These are phyloP conservation scores for Boletellus deceptivus DNA, from an alignment of 1,284 basidiomycete genomes.

Conservation along the genomic window DNA sequence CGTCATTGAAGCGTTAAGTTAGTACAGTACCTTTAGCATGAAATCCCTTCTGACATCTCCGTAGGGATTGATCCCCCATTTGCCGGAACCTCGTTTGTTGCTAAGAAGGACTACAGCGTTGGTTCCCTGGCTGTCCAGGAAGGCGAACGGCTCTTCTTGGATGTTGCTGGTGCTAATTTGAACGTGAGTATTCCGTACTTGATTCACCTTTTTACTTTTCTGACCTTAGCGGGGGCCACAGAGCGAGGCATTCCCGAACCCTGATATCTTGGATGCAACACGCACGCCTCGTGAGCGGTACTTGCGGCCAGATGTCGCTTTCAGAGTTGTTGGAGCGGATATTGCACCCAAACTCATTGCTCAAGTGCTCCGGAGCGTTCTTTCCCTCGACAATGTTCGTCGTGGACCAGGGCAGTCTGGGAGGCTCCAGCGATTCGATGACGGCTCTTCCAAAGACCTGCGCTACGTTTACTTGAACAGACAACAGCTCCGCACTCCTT, in stretches of 20 bases:
- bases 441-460: constrained; percentile 32
- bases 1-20: constrained; percentile 67
- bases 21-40: constrained; percentile 27
- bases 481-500: constrained; percentile 44
- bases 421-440: constrained; percentile 44
- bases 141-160: constrained; percentile 55
- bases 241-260: constrained; percentile 50
- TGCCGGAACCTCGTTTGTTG: constrained; percentile 37
- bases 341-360: constrained; percentile 54
- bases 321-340: constrained; percentile 55
- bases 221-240: constrained; percentile 19
- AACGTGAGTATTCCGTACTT: constrained; percentile 40
- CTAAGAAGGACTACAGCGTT: constrained; percentile 43
- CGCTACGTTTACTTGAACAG: constrained; percentile 46
- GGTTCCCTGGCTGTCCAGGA: constrained; percentile 43
- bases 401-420: constrained; percentile 57
- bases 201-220: neutral
- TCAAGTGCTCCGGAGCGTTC: constrained; percentile 48
- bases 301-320: constrained; percentile 53
- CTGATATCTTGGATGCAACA: constrained; percentile 44
- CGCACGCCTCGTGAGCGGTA: constrained; percentile 48
- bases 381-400: constrained; percentile 46
- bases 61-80: constrained; percentile 52
- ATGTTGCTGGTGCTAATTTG: constrained; percentile 54
- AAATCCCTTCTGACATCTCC: constrained; percentile 4